Conservation (phyloP, 805 yeast species). For the Candida ulmi region DNA sequence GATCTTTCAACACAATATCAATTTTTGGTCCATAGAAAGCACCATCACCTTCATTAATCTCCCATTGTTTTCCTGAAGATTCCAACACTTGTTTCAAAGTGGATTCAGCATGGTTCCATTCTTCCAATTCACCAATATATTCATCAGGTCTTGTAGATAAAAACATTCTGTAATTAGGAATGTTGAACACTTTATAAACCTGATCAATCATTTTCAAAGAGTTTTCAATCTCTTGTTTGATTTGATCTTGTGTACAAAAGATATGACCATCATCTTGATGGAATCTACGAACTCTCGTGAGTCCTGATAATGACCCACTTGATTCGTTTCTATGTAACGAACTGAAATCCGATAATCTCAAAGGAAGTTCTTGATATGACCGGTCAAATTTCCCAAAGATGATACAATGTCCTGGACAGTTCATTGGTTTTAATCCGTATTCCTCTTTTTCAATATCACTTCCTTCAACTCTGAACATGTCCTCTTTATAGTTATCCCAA, state of each 20-base stretch:
- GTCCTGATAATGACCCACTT: conserved; percentile 87
- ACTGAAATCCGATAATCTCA: conserved; percentile 82
- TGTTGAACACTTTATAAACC: conserved; percentile 56
- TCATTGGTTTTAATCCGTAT: conserved; percentile 92
- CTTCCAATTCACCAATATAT: conserved; percentile 67
- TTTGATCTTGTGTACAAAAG: conserved; percentile 78
- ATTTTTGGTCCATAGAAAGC: conserved; percentile 96
- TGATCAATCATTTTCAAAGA: conserved; percentile 70
- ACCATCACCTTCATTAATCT: conserved; percentile 86
- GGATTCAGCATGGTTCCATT: conserved; percentile 82
- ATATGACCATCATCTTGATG: conserved; percentile 99
- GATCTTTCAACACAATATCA: conserved; percentile 79
- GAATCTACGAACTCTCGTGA: conserved; percentile 89
- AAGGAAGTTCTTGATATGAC: conserved; percentile 81
- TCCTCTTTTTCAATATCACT: conserved; percentile 35
- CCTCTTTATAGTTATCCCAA: conserved; percentile 91
- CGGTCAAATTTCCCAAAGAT: conserved; percentile 71
- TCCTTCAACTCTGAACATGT: conserved; percentile 86
- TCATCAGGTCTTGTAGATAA: conserved; percentile 85
- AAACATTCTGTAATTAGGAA: conserved; percentile 47
- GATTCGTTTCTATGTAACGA: conserved; percentile 93
- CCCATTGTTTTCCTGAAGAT: conserved; percentile 53
- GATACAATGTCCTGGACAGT: conserved; percentile 93
- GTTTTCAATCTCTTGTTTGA: conserved; percentile 63
- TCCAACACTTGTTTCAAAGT: conserved; percentile 58